Conservation (phyloP, 176 grass and related monocot genomes). For the Carex scoparia region DNA sequence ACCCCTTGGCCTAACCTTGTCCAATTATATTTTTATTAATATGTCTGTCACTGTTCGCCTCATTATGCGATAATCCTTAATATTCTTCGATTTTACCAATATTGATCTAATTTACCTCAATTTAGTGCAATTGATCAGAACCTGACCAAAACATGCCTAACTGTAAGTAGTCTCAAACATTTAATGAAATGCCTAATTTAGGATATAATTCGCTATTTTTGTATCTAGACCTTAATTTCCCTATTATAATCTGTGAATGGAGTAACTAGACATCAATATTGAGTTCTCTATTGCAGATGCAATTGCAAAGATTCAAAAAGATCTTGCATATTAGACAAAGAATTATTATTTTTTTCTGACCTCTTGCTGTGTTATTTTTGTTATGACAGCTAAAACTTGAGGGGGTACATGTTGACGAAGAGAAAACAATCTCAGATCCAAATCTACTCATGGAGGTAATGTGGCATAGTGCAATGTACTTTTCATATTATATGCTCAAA, state of each 20-base stretch:
- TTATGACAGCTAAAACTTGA: conserved; percentile 67
- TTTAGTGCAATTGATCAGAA: background rate
- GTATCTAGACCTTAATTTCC: background rate
- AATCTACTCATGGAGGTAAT: conserved; percentile 82
- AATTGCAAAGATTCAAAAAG: background rate
- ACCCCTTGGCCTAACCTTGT: background rate
- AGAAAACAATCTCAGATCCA: conserved; percentile 66
- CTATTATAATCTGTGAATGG: background rate
- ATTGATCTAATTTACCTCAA: background rate
- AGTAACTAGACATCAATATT: background rate
- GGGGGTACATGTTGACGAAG: conserved; percentile 75
- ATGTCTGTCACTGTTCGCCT: background rate
- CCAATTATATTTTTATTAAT: background rate
- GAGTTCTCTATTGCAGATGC: background rate
- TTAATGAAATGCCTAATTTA: background rate
- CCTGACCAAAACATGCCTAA: no score
- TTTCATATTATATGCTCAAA: background rate
- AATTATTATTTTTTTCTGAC: background rate
- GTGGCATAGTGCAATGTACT: background rate
- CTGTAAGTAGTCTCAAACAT: no score
- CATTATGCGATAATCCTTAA: background rate
- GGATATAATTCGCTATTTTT: background rate
- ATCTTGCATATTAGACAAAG: background rate
- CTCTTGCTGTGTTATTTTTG: background rate
- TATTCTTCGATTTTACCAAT: background rate